Base-by-base conservation (phyloP, 208 protist species). In the Wallacemonas sp. region DNA sequence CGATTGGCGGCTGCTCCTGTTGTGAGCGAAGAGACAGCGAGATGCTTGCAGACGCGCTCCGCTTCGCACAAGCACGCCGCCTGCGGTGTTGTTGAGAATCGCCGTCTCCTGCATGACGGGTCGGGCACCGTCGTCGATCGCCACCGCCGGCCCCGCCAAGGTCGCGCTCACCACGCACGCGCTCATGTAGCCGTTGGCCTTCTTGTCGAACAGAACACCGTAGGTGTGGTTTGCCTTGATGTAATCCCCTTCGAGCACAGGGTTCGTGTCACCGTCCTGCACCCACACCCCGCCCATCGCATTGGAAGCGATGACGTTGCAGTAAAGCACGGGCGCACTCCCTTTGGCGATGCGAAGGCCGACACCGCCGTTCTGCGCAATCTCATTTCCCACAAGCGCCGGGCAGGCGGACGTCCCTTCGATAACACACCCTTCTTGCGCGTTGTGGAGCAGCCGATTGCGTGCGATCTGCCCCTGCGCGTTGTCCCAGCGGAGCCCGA, bases 371-470 rank as follows among this genome's bases (percentile, higher is more conserved):
- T 79, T 79, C 26, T 55, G 26, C 22, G 36, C 27, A 5, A 79
- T 4, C 17, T 69, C 68, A 31, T 79, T 79, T 1, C 30, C 73
- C 1, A 70, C 22, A 2, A 79, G 39, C 28, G 44, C 8, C 0
- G 63, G 60, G 15, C 36, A 45, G 14, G 62, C 31, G 17, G 6
- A 12, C 8, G 2, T 14, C 33, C 75, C 75, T 39, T 75, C 69
- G 14, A 80, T 42, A 6, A 72, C 58, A 39, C 31, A 54, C 17
- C 75, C 75, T 21, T 71, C 51, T 0, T 62, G 47, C 6, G n/a
- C 64, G 56, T 80, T 80, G 33, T 42, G 14, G 1, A 38, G n/a
- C 22, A 80, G 36, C 39, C 26, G 30, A 62, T 80, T 80, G 49
- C 68, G 54, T 3, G 26, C 51, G 3, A 79, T 26, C 49, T 49